These are phyloP conservation scores for Phellopilus nigrolimitatus DNA, from an alignment of 1,284 basidiomycete species.

Conservation along the genomic window DNA sequence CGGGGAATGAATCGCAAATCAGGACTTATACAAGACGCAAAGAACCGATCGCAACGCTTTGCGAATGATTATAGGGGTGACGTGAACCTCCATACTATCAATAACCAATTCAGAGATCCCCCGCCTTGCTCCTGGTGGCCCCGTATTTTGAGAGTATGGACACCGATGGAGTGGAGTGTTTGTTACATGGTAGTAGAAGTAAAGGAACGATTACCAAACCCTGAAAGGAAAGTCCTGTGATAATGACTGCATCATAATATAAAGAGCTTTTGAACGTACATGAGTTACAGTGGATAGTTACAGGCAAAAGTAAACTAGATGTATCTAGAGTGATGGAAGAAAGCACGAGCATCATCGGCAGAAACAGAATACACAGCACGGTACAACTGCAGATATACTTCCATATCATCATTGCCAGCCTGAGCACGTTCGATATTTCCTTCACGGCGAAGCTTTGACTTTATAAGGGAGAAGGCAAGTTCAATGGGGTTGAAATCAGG, in stretches of 20 bases:
- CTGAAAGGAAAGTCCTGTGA: too few species aligned
- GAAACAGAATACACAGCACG: background rate
- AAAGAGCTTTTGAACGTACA: too few species aligned
- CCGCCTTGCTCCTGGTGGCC: too few species aligned
- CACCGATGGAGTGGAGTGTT: too few species aligned
- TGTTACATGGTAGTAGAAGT: too few species aligned
- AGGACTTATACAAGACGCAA: conserved; percentile 5
- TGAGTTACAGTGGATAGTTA: too few species aligned
- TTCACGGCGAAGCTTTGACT: conserved; percentile 6
- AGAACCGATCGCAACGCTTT: background rate
- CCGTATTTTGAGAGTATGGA: too few species aligned
- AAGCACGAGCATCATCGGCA: background rate
- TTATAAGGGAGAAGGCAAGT: conserved; percentile 19
- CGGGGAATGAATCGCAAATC: conserved; percentile 6
- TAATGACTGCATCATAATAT: too few species aligned
- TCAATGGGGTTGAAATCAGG: conserved; percentile 25
- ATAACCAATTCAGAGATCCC: background rate
- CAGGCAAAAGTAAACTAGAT: too few species aligned
- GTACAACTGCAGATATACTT: background rate
- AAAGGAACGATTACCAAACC: too few species aligned
- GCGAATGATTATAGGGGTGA: background rate
- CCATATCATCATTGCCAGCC: background rate
- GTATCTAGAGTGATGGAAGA: conserved; percentile 2
- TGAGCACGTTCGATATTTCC: background rate
- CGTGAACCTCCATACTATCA: background rate